Evolutionary conservation across 208 protist genomes (phyloP).

Genomic region (Leishmania mexicana): DNA sequence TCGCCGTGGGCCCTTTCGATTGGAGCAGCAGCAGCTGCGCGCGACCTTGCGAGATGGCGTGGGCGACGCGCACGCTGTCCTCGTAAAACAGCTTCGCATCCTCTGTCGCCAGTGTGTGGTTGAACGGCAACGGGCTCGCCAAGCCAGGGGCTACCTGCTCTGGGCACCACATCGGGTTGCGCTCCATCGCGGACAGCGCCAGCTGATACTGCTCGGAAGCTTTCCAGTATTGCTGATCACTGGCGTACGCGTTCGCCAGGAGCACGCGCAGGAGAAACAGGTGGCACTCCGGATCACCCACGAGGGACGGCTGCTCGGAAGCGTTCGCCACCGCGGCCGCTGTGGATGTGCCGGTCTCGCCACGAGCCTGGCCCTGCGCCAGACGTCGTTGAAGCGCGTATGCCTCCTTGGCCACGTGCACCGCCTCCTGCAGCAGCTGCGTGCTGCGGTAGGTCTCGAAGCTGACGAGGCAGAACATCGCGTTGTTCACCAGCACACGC

Average conservation of each 20-base stretch:
- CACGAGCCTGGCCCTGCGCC: background rate
- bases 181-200: constrained; percentile 37
- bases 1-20: constrained; percentile 33
- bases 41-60: constrained; percentile 58
- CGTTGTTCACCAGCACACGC: constrained; percentile 68
- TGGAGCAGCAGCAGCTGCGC: constrained; percentile 44
- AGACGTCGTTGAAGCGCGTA: constrained; percentile 13
- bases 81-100: constrained; percentile 58
- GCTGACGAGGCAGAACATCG: constrained; percentile 70
- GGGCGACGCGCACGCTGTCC: constrained; percentile 37
- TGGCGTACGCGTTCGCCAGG: constrained; percentile 71
- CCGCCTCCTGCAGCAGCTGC: constrained; percentile 48
- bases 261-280: constrained; percentile 57
- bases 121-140: constrained; percentile 32
- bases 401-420: constrained; percentile 32
- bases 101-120: constrained; percentile 50
- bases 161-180: constrained; percentile 41
- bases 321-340: background rate
- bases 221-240: constrained; percentile 61
- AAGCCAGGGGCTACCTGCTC: constrained; percentile 61
- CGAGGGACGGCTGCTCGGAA: background rate
- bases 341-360: background rate
- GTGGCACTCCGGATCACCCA: constrained; percentile 21
- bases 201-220: constrained; percentile 62
- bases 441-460: constrained; percentile 46